Evolutionary conservation across 345 rosid genomes (phyloP).

Genomic region (Capsella bursapastoris): DNA sequence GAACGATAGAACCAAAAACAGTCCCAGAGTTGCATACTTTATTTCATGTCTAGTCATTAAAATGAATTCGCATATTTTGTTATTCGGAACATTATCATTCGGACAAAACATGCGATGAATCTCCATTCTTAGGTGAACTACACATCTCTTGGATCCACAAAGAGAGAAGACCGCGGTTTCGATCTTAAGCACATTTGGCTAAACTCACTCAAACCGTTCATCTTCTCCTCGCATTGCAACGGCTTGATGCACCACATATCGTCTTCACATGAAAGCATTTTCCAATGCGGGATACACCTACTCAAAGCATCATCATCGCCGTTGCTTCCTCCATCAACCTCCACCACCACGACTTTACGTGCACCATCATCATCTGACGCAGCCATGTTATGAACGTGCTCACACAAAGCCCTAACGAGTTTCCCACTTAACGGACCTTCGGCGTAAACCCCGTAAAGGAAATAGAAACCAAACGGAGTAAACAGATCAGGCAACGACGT

Average conservation of each 20-base stretch:
- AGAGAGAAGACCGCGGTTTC: slow-evolving; percentile 49
- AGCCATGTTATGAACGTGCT: slow-evolving; percentile 71
- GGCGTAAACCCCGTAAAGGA: slow-evolving; percentile 67
- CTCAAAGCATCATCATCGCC: slow-evolving; percentile 43
- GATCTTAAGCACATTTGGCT: slow-evolving; percentile 38
- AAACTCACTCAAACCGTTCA: slow-evolving; percentile 38
- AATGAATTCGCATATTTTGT: slow-evolving; percentile 1
- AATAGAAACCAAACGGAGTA: slow-evolving; percentile 74
- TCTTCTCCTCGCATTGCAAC: slow-evolving; percentile 50
- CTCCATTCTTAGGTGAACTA: slow-evolving; percentile 20
- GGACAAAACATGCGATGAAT: neutral
- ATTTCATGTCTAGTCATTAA: neutral
- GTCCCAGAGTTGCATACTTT: neutral
- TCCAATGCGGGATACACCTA: slow-evolving; percentile 71
- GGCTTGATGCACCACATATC: slow-evolving; percentile 88
- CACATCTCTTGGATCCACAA: slow-evolving; percentile 93
- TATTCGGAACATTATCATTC: neutral
- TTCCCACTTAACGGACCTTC: slow-evolving; percentile 62
- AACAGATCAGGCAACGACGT: slow-evolving; percentile 63
- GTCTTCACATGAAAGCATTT: slow-evolving; percentile 73
- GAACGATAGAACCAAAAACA: neutral
- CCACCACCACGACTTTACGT: slow-evolving; percentile 69
- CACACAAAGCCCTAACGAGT: slow-evolving; percentile 60
- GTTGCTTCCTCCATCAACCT: slow-evolving; percentile 52
- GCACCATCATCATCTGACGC: slow-evolving; percentile 43